Evolutionary conservation across 1,284 basidiomycete genomes (phyloP), one percentile per base, ranked within the genome.

Genomic region (Ceratobasidium sp.): DNA sequence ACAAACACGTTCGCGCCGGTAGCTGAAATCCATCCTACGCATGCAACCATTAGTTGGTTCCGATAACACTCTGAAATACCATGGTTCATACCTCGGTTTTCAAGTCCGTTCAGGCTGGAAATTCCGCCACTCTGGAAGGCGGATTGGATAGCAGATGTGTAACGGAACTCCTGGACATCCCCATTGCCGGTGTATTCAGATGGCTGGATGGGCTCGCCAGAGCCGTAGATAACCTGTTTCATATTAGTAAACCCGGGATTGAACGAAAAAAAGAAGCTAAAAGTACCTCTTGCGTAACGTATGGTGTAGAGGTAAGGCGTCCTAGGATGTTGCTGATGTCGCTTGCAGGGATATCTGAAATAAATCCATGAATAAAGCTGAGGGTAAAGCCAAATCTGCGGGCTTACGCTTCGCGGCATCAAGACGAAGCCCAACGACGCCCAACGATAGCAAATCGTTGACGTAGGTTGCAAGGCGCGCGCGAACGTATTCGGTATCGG

Each of bases 391-490:
- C 9, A 17, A 44, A 53, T 17, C 1, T 53, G 41, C 19, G 19
- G 54, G 72, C 79, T 66, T 78, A 91, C 90, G 86, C 82, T 91
- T 92, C 0, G 90, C 86, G 8, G 91, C 90, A 80, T 93, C 91
- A 47, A 92, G 81, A 0, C 90, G 85, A 50, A 92, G 82, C 0
- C 91, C 91, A 78, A 89, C 89, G 1, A 89, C 86, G 1, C 90
- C 90, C 14, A 92, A 82, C 0, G 87, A 88, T 31, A 91, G 75
- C 1, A 91, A 80, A 69, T 91, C 89, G 77, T 91, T 90, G 1
- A 79, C 88, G 79, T 91, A 91, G 19, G 82, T 77, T 0, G 89
- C 89, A 0, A 91, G 85, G 8, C 84, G 81, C 0, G 79, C 80
- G 41, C 87, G 85, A 24, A 91, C 89, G 75, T 89, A 87, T 73